Percentiles rank a stretch among this genome's conserved stretches.
These are phyloP conservation scores for Beauveria rudraprayagi DNA, from an alignment of 2,329 filamentous ascomycete species.

Conservation along the genomic window DNA sequence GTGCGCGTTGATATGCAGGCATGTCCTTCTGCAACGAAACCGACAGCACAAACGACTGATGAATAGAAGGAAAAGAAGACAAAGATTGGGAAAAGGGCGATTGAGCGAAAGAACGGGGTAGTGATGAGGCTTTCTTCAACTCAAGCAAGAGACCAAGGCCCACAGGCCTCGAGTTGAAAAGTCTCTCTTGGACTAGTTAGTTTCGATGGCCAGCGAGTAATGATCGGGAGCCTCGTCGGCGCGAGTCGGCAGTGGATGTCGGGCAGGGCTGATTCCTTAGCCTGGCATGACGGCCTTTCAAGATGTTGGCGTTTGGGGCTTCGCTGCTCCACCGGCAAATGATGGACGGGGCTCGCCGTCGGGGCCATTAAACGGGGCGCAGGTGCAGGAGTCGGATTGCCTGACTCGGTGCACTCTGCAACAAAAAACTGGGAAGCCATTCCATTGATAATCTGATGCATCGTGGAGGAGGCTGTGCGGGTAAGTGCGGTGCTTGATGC, in stretches of 20 bases:
- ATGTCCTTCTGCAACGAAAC: background rate
- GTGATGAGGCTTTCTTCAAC: background rate
- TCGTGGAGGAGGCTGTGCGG: background rate
- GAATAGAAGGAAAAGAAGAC: background rate
- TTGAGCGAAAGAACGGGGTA: no score
- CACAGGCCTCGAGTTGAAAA: no score
- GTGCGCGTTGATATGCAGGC: background rate
- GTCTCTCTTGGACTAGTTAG: no score
- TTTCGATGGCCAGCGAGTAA: background rate
- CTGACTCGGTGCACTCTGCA: background rate
- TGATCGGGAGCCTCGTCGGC: background rate
- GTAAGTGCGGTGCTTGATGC: no score
- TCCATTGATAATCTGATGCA: background rate
- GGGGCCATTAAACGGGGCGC: background rate
- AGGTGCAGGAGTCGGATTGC: background rate
- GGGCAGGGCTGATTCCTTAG: background rate
- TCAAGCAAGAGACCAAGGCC: background rate
- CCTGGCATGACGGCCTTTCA: background rate
- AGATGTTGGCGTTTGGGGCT: background rate
- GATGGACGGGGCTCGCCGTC: background rate
- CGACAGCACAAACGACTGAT: background rate
- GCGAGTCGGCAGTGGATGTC: background rate
- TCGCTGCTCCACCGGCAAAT: background rate
- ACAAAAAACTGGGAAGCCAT: background rate
- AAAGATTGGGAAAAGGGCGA: background rate